A percentile compares a stretch with the other conserved stretches of the same genome.
Evolutionary conservation across 495 filamentous ascomycete species (phyloP).

Genomic region (Elasticomyces elasticus): DNA sequence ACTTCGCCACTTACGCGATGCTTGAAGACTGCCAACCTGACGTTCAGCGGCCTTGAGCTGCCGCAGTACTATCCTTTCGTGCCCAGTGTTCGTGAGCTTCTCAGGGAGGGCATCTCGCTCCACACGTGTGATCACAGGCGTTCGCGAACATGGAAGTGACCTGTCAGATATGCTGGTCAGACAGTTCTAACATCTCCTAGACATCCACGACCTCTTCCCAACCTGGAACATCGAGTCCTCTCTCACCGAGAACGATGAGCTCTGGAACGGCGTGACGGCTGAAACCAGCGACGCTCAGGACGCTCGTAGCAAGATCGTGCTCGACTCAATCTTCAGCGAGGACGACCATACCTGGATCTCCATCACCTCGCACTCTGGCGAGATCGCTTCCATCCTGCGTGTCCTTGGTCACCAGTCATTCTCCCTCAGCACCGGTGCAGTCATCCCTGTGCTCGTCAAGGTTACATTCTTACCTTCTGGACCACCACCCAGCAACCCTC

Average conservation of each 20-base stretch:
- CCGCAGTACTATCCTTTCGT: constrained; percentile 43
- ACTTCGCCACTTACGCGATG: constrained; percentile 59
- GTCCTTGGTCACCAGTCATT: constrained; percentile 54
- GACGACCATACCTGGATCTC: constrained; percentile 55
- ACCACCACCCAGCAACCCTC: constrained; percentile 28
- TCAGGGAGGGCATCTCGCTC: constrained; percentile 61
- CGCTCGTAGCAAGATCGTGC: constrained; percentile 41
- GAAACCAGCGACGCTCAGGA: constrained; percentile 41
- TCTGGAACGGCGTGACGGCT: constrained; percentile 26
- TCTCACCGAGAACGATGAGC: constrained; percentile 39
- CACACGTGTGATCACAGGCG: constrained; percentile 74
- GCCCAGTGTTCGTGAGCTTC: constrained; percentile 55
- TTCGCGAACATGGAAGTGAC: constrained; percentile 31
- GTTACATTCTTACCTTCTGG: constrained; percentile 35
- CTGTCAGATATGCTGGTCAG: not conserved
- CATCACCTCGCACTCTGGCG: constrained; percentile 59
- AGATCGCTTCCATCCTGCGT: constrained; percentile 48
- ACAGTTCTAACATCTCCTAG: constrained; percentile 36
- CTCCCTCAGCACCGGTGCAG: constrained; percentile 52
- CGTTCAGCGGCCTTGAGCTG: constrained; percentile 47
- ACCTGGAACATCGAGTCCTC: constrained; percentile 48
- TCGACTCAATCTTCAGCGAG: constrained; percentile 54
- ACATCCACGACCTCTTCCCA: constrained; percentile 45
- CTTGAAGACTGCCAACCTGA: constrained; percentile 52
- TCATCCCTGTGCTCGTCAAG: constrained; percentile 60